Base-by-base conservation (phyloP, 2,329 filamentous ascomycete species). In the Westerdykella sp. region DNA sequence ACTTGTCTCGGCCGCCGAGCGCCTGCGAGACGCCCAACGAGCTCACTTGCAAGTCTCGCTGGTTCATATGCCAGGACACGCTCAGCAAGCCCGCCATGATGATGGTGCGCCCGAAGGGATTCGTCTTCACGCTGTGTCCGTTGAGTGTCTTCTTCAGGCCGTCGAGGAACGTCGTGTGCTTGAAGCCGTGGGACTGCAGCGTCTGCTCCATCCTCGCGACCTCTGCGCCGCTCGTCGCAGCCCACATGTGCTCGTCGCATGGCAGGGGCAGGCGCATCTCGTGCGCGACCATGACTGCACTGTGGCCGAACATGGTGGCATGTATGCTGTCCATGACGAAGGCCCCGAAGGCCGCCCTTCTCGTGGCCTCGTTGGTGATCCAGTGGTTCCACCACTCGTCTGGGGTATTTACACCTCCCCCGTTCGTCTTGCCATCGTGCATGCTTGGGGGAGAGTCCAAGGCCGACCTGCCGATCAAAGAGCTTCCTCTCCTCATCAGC, bases 1-100 rank as follows among this genome's bases (percentile, higher is more conserved):
- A 97, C 63, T 91, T 91, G 61, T 95, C 89, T 15, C 89, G 82
- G 3, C 85, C 89, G 3, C 91, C 91, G 1, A 95, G 77, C 0
- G 87, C 83, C 54, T 84, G 81, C 0, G 81, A 80, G 10, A 90
- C 87, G 11, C 85, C 89, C 0, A 97, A 76, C 1, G 89, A 89
- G 62, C 84, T 91, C 45, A 95, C 85, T 69, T 96, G 91, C 12
- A 96, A 77, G 63, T 97, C 93, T 59, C 91, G 80, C 65, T 97
- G 90, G 62, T 95, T 93, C 85, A 97, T 91, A 65, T 97, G 91
- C 87, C 89, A 97, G 60, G 86, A 93, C 23, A 97, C 88, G 53
- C 88, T 96, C 18, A 97, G 73, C 22, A 98, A 71, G 0, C 93
- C 93, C 1, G 91, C 85, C 89, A 97, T 97, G 40, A 98, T 75